These are phyloP conservation scores for Paecilomyces sp. DNA, from an alignment of 2,329 filamentous ascomycete genomes.

Conservation along the genomic window DNA sequence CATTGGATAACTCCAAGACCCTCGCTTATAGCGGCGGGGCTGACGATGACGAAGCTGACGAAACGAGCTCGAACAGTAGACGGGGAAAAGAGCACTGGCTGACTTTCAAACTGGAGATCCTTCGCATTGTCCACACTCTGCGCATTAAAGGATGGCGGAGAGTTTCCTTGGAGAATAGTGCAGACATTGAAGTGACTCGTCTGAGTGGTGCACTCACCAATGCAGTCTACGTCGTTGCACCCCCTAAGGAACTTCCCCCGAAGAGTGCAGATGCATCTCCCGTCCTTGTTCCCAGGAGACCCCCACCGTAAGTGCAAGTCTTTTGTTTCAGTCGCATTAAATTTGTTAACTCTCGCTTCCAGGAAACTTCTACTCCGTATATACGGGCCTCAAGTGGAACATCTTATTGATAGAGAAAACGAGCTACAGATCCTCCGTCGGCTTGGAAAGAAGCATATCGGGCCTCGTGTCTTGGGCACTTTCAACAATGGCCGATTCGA, in stretches of 20 bases:
- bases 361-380: slow-evolving; percentile 80
- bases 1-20: slow-evolving; percentile 85
- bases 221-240: slow-evolving; percentile 88
- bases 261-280: slow-evolving; percentile 33
- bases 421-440: slow-evolving; percentile 81
- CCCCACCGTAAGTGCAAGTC: slow-evolving; percentile 43
- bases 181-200: slow-evolving; percentile 39
- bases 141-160: slow-evolving; percentile 86
- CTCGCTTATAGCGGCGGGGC: slow-evolving; percentile 63
- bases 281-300: slow-evolving; percentile 34
- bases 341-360: neutral
- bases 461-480: slow-evolving; percentile 80
- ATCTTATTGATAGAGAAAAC: slow-evolving; percentile 87
- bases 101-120: slow-evolving; percentile 86
- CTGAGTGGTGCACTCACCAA: slow-evolving; percentile 89
- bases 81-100: slow-evolving; percentile 67
- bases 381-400: slow-evolving; percentile 91
- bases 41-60: slow-evolving; percentile 35
- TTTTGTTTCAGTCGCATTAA: neutral
- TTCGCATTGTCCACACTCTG: slow-evolving; percentile 81
- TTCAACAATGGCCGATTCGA: slow-evolving; percentile 95
- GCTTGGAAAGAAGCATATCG: slow-evolving; percentile 85
- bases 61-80: slow-evolving; percentile 38
- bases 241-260: slow-evolving; percentile 57
- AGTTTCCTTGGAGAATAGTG: slow-evolving; percentile 50